A percentile compares a stretch with the other conserved stretches of the same genome.
phyloP scores from a whole-genome alignment of 2,329 filamentous ascomycete species.

The Aspergillus sp. region DNA sequence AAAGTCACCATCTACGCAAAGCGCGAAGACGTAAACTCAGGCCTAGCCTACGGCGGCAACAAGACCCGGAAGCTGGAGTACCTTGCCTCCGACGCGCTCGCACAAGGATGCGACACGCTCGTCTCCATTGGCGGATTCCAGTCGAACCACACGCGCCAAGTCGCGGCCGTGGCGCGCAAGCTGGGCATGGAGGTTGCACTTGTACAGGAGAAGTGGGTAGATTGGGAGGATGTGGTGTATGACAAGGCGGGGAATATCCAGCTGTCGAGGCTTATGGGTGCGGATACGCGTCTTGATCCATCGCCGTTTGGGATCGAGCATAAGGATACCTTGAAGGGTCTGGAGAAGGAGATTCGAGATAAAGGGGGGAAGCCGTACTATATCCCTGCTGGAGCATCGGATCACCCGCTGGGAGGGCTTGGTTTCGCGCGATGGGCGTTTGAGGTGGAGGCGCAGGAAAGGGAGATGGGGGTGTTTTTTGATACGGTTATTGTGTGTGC shows the following conservation, averaged over 20 bases:
- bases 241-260: conserved; percentile 70
- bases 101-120: conserved; percentile 2
- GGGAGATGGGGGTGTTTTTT: conserved; percentile 62
- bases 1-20: conserved; percentile 10
- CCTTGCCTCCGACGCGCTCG: conserved; percentile 4
- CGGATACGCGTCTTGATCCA: conserved; percentile 61
- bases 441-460: conserved; percentile 66
- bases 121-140: conserved; percentile 10
- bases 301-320: conserved; percentile 68
- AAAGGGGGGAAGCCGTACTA: conserved; percentile 65
- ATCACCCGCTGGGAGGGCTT: conserved; percentile 68
- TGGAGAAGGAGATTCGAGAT: conserved; percentile 54
- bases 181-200: conserved; percentile 53
- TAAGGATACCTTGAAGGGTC: conserved; percentile 58
- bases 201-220: conserved; percentile 69
- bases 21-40: conserved; percentile 10
- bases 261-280: conserved; percentile 66
- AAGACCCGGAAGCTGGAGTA: conserved; percentile 12
- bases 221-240: conserved; percentile 60
- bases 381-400: conserved; percentile 69
- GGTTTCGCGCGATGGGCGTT: conserved; percentile 72
- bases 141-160: conserved; percentile 68
- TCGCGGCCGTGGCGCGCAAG: conserved; percentile 61
- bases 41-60: conserved; percentile 7
- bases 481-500: conserved; percentile 68